A percentile compares a stretch with the other conserved stretches of the same genome.
phyloP scores from a whole-genome alignment of 148 eudicot genomes.

The Arctostaphylos glauca region DNA sequence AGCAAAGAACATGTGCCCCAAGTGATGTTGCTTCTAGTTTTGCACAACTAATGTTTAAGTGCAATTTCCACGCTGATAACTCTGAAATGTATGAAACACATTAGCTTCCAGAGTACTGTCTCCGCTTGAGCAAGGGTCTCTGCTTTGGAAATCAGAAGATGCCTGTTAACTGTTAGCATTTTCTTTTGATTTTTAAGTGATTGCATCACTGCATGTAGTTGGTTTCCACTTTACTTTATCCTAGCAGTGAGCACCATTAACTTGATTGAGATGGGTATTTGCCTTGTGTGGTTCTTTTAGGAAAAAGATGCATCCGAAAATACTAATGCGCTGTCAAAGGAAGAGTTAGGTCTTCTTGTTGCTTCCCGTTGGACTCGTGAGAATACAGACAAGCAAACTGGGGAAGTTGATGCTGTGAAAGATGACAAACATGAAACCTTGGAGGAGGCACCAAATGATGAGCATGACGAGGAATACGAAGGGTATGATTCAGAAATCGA shows the following conservation, averaged over 20 bases:
- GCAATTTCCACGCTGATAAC: background rate
- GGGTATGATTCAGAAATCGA: constrained; percentile 69
- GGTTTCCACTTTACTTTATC: background rate
- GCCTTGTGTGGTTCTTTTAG: constrained; percentile 23
- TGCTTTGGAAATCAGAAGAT: background rate
- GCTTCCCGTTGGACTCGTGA: constrained; percentile 98
- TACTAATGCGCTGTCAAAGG: constrained; percentile 68
- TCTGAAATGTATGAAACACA: background rate
- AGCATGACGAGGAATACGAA: constrained; percentile 60
- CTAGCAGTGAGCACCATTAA: background rate
- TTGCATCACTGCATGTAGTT: constrained; percentile 1
- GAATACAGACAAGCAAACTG: constrained; percentile 46
- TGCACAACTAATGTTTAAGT: background rate
- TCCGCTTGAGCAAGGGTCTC: background rate
- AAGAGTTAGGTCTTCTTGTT: constrained; percentile 86
- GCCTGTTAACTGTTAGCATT: background rate
- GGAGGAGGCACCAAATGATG: constrained; percentile 47
- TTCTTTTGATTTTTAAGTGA: background rate
- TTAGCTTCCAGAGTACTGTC: background rate
- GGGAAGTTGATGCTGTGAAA: constrained; percentile 35
- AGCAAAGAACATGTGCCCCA: background rate
- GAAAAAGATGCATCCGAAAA: constrained; percentile 51
- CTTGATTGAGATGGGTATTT: constrained; percentile 12
- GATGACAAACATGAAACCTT: constrained; percentile 29
- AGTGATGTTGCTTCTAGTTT: background rate